Conservation (phyloP, 345 rosid genomes). For the Fremontodendron californicum region DNA sequence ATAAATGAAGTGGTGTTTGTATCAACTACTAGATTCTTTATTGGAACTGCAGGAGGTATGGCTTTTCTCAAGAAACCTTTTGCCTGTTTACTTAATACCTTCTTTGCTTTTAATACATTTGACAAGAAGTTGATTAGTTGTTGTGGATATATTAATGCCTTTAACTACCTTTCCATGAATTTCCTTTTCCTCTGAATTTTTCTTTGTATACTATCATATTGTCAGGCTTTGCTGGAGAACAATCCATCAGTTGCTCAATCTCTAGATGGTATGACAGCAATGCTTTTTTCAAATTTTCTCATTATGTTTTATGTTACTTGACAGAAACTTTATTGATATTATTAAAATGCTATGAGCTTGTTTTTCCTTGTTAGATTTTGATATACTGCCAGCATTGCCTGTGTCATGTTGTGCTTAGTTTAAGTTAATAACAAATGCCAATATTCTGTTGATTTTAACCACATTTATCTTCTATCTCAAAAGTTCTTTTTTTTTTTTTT, state of each 20-base stretch:
- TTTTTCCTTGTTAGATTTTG: too few species aligned
- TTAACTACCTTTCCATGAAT: background rate
- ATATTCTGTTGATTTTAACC: background rate
- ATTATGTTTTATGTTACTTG: background rate
- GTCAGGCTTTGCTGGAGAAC: constrained; percentile 77
- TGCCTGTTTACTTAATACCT: background rate
- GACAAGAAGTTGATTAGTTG: background rate
- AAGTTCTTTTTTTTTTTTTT: too few species aligned
- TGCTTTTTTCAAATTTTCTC: background rate
- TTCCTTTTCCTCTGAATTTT: background rate
- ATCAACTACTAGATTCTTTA: background rate
- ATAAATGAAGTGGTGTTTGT: background rate
- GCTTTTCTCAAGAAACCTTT: too few species aligned
- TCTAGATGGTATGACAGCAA: constrained; percentile 45
- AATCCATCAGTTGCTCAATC: constrained; percentile 64
- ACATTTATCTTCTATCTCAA: too few species aligned
- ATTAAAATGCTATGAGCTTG: too few species aligned
- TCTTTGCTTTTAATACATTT: background rate
- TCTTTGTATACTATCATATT: constrained; percentile 5
- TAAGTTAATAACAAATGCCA: background rate
- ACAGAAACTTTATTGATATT: too few species aligned
- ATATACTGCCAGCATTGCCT: background rate
- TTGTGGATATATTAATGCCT: background rate
- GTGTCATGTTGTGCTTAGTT: background rate
- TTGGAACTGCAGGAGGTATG: too few species aligned